Evolutionary conservation across 805 yeast genomes (phyloP).

Genomic region (Diddensiella santjacobensis): DNA sequence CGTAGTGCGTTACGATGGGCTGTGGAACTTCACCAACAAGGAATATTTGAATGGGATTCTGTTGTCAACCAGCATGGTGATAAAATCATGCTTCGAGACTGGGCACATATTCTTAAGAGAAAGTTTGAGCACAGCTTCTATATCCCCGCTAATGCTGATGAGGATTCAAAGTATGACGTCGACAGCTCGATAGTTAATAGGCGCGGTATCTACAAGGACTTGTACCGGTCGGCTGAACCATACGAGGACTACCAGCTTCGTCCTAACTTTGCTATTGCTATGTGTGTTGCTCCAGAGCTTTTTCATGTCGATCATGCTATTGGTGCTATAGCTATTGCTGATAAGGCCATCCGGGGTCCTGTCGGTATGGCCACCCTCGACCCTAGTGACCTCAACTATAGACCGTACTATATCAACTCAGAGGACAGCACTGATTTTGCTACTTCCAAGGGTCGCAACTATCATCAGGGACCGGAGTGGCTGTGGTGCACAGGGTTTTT

Average conservation of each 20-base stretch:
- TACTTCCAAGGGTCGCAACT: conserved; percentile 91
- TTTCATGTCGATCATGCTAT: conserved; percentile 61
- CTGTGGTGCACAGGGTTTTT: conserved; percentile 89
- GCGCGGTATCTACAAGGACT: conserved; percentile 91
- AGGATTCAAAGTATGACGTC: conserved; percentile 59
- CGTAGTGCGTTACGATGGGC: conserved; percentile 84
- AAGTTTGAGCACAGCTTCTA: conserved; percentile 80
- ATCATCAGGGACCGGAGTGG: conserved; percentile 99
- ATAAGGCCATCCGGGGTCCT: conserved; percentile 74
- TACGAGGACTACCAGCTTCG: conserved; percentile 92
- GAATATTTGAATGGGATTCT: conserved; percentile 51
- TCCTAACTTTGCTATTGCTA: conserved; percentile 88
- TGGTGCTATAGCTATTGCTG: conserved; percentile 68
- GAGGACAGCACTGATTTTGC: conserved; percentile 84
- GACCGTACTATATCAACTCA: conserved; percentile 82
- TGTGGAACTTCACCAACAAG: conserved; percentile 49
- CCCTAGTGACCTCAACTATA: conserved; percentile 86
- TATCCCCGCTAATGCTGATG: conserved; percentile 60
- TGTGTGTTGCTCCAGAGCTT: conserved; percentile 92
- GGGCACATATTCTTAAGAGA: conserved; percentile 67
- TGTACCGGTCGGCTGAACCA: conserved; percentile 74
- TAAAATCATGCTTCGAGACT: conserved; percentile 52
- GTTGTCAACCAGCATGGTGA: conserved; percentile 61
- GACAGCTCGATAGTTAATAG: conserved; percentile 70
- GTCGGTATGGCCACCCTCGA: conserved; percentile 89